A percentile compares a stretch with the other conserved stretches of the same genome.
phyloP scores from a whole-genome alignment of 2,329 filamentous ascomycete genomes.

The Diaporthe ilicicola region DNA sequence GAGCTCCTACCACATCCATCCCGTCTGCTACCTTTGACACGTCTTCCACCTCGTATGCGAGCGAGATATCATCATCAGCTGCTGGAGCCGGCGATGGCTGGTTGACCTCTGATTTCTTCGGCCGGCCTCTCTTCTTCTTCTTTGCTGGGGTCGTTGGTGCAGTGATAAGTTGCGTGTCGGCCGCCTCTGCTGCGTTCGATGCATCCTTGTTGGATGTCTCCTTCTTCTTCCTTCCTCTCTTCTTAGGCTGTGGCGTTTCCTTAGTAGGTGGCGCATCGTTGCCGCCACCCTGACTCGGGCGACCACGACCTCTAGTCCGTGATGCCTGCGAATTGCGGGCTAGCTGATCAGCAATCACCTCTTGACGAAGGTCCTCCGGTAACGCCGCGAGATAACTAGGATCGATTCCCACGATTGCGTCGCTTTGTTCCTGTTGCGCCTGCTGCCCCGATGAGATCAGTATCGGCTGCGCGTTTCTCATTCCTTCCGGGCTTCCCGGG shows the following conservation, averaged over 20 bases:
- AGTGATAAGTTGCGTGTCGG: constrained; percentile 23
- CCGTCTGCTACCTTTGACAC: neutral
- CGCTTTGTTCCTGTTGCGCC: neutral
- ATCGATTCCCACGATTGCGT: constrained; percentile 16
- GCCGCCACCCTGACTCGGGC: neutral
- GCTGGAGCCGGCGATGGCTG: constrained; percentile 26
- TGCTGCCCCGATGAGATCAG: constrained; percentile 19
- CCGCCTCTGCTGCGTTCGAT: neutral
- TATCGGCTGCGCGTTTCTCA: neutral
- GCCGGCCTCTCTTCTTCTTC: constrained; percentile 52
- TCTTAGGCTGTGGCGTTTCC: constrained; percentile 37
- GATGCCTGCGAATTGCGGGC: constrained; percentile 24
- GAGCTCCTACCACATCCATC: neutral
- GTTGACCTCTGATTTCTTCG: constrained; percentile 46
- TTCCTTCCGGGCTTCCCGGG: neutral
- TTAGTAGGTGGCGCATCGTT: neutral
- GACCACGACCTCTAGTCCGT: constrained; percentile 32
- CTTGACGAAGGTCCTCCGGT: constrained; percentile 28
- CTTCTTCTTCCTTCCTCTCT: constrained; percentile 43
- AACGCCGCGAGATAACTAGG: constrained; percentile 28
- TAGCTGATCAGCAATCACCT: constrained; percentile 27
- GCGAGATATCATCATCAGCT: neutral
- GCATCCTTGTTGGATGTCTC: constrained; percentile 20
- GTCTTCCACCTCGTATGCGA: constrained; percentile 1
- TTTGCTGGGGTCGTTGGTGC: constrained; percentile 1